Percentiles rank a stretch among this genome's conserved stretches.
Conservation (phyloP, 2,329 filamentous ascomycete genomes). For the Harringtonia lauricola region DNA sequence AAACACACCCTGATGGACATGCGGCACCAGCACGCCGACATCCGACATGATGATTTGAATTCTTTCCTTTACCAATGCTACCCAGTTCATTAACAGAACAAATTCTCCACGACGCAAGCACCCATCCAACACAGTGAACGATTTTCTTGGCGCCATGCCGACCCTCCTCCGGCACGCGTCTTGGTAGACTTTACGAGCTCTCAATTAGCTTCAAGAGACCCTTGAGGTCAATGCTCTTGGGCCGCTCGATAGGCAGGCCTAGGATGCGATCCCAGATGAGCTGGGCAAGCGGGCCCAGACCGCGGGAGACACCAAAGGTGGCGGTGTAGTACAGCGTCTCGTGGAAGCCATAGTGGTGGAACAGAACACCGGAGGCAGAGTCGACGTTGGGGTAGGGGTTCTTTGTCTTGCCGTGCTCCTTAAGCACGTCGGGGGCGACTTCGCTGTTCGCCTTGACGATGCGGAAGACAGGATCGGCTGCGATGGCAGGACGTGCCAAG, state of each 20-base stretch:
- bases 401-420: conserved; percentile 95
- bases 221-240: conserved; percentile 92
- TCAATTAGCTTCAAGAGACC: conserved; percentile 65
- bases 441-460: conserved; percentile 89
- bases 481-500: conserved; percentile 71
- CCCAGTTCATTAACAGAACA: too few species aligned
- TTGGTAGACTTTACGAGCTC: conserved; percentile 8
- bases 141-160: too few species aligned
- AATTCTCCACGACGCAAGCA: too few species aligned
- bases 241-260: conserved; percentile 89
- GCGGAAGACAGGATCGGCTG: conserved; percentile 80
- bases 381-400: conserved; percentile 98
- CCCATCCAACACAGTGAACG: too few species aligned
- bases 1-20: too few species aligned
- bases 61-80: too few species aligned
- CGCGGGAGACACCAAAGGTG: conserved; percentile 57
- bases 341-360: conserved; percentile 96
- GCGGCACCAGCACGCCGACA: too few species aligned
- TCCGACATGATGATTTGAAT: too few species aligned
- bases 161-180: not conserved
- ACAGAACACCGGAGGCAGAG: conserved; percentile 82
- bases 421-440: conserved; percentile 82
- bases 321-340: conserved; percentile 91
- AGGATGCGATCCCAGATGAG: conserved; percentile 93
- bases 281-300: conserved; percentile 81